Conservation (phyloP, 352 stramenopile genomes). For the Peronospora destructor region DNA sequence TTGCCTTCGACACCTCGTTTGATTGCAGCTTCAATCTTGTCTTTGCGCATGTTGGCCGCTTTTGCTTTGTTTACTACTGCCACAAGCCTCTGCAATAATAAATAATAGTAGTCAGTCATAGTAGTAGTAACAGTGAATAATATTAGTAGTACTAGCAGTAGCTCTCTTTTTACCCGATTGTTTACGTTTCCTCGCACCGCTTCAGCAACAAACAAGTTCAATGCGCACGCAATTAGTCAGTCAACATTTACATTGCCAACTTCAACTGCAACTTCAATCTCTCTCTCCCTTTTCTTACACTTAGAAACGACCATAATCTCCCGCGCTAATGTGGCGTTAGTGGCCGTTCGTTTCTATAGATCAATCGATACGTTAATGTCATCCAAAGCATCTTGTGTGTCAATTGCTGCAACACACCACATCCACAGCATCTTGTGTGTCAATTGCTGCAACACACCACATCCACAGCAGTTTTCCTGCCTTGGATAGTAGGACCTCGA, state of each 20-base stretch:
- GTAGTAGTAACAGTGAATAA: too few species aligned
- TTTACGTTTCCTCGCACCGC: conserved; percentile 51
- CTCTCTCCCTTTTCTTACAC: conserved; percentile 19
- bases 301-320: conserved; percentile 76
- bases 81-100: conserved; percentile 30
- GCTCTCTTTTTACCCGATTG: conserved; percentile 48
- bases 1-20: conserved; percentile 79
- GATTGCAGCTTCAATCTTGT: conserved; percentile 77
- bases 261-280: neutral
- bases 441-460: conserved; percentile 54
- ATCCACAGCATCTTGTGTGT: conserved; percentile 42
- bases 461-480: conserved; percentile 72
- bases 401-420: conserved; percentile 54
- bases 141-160: neutral
- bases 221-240: too few species aligned
- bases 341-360: conserved; percentile 65
- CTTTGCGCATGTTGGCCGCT: conserved; percentile 75
- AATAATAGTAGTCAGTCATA: neutral
- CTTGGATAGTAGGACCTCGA: conserved; percentile 72
- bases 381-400: neutral
- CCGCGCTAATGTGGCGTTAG: conserved; percentile 66
- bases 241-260: too few species aligned
- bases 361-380: neutral
- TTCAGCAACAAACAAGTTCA: conserved; percentile 3
- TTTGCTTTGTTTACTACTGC: conserved; percentile 68